Base-by-base conservation (phyloP, 257 asterid genomes). In the Thymus quinquecostatus region DNA sequence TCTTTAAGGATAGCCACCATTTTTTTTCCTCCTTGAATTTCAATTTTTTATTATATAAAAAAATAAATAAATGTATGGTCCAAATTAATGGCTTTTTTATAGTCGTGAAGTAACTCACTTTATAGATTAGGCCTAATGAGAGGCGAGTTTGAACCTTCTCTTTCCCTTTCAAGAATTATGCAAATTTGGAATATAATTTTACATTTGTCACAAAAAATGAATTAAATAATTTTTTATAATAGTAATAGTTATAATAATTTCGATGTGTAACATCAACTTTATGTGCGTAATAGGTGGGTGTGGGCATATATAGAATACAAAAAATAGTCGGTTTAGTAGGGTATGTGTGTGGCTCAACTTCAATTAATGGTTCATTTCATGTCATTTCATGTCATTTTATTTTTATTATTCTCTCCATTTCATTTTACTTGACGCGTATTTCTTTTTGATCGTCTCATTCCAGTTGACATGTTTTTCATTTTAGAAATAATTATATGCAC, bases 301-400 rank as follows among this genome's bases (percentile, higher is more conserved):
- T 6, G 65, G 43, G 64, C 45, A 21, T 8, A 34, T 47, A 53
- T 8, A 64, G 44, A 21, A 43, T 60, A 61, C 66, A 44, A 74
- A 78, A 73, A 8, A 68, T 78, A 59, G 83, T 43, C 75, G 79
- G 74, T 70, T 70, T 70, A 49, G 77, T 75, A 64, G 83, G 79
- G 50, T 61, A 74, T 41, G 63, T 71, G 34, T 30, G 55, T 70
- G 75, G 68, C n/a, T 33, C 41, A 70, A 36, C 47, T 53, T 68
- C 8, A 60, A 62, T 72, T 33, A 38, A 45, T 12, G 41, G 47
- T 30, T 45, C 30, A 48, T 51, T 27, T 51, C 66, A 51, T 29
- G 55, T 40, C 43, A 38, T 58, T 44, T 62, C 74, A 51, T 41
- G 6, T 38, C 44, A 38, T 38, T 2, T 38, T 2, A 38, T 21